Evolutionary conservation across 192 early-diverging fungal species (phyloP).

Genomic region (Pilaira anomala): DNA sequence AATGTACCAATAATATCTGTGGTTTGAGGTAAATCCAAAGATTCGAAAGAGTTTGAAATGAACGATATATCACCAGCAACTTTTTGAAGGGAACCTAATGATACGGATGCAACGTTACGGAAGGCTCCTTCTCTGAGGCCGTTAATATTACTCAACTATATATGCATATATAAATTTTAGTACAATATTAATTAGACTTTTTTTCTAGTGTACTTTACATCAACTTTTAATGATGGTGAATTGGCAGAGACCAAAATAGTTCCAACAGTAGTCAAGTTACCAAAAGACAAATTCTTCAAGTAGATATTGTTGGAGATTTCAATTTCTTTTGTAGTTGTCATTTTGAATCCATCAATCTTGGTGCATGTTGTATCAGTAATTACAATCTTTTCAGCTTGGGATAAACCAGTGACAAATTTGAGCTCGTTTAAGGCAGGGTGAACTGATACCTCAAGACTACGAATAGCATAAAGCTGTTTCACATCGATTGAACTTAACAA

Average conservation of each 20-base stretch:
- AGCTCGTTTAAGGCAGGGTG: slow-evolving; percentile 22
- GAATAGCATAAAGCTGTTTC: slow-evolving; percentile 4
- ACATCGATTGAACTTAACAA: slow-evolving; percentile 16
- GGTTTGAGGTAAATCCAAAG: slow-evolving; percentile 46
- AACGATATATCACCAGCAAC: slow-evolving; percentile 59
- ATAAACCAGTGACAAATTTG: slow-evolving; percentile 24
- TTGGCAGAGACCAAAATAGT: slow-evolving; percentile 21
- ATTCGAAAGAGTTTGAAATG: slow-evolving; percentile 54
- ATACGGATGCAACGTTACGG: slow-evolving; percentile 47
- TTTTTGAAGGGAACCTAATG: slow-evolving; percentile 40
- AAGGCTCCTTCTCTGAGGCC: slow-evolving; percentile 58
- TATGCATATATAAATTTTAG: not conserved
- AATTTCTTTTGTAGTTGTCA: slow-evolving; percentile 1
- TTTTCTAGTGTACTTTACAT: not conserved
- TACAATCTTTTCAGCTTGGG: slow-evolving; percentile 17
- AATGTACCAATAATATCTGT: slow-evolving; percentile 50
- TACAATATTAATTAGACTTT: no score
- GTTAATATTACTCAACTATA: slow-evolving; percentile 5
- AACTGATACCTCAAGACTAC: slow-evolving; percentile 18
- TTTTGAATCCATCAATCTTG: slow-evolving; percentile 18
- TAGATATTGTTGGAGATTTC: slow-evolving; percentile 30
- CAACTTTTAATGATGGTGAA: slow-evolving; percentile 16
- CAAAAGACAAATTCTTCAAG: slow-evolving; percentile 23
- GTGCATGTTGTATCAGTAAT: slow-evolving; percentile 30
- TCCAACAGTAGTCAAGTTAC: slow-evolving; percentile 18